These are phyloP conservation scores for Peniophora sp. DNA, from an alignment of 1,284 basidiomycete genomes.

Conservation along the genomic window DNA sequence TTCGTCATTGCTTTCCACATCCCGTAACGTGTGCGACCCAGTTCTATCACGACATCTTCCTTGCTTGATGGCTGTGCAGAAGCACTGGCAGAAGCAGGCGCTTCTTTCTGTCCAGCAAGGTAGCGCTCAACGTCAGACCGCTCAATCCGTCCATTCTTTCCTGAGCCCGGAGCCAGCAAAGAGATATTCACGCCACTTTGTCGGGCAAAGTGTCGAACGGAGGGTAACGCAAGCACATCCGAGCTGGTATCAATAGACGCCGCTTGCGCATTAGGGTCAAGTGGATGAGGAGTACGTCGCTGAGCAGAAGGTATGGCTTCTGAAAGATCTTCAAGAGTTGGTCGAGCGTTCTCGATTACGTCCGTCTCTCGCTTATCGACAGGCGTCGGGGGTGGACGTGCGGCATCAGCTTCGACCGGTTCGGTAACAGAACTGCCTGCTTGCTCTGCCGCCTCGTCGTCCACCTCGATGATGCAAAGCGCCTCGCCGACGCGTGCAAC, in stretches of 20 bases:
- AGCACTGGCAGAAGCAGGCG: constrained; percentile 5
- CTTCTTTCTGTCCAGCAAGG: constrained; percentile 23
- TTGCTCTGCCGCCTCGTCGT: constrained; percentile 19
- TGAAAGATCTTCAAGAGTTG: background rate
- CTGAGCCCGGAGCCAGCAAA: constrained; percentile 59
- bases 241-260: constrained; percentile 11
- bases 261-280: constrained; percentile 46
- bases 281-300: constrained; percentile 42
- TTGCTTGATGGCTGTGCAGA: no score
- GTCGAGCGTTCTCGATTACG: constrained; percentile 6
- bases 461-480: constrained; percentile 79
- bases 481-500: constrained; percentile 83
- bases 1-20: constrained; percentile 88
- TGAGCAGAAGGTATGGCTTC: constrained; percentile 4
- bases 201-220: constrained; percentile 71
- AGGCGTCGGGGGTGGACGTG: constrained; percentile 6
- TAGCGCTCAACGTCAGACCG: constrained; percentile 68
- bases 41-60: constrained; percentile 54
- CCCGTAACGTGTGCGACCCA: constrained; percentile 71
- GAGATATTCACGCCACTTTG: constrained; percentile 58
- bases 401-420: constrained; percentile 13
- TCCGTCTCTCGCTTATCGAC: constrained; percentile 3
- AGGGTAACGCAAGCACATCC: constrained; percentile 64
- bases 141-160: constrained; percentile 70
- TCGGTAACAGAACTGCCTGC: constrained; percentile 8